Conservation (phyloP, 441 rosid genomes). For the Capsella rubella region DNA sequence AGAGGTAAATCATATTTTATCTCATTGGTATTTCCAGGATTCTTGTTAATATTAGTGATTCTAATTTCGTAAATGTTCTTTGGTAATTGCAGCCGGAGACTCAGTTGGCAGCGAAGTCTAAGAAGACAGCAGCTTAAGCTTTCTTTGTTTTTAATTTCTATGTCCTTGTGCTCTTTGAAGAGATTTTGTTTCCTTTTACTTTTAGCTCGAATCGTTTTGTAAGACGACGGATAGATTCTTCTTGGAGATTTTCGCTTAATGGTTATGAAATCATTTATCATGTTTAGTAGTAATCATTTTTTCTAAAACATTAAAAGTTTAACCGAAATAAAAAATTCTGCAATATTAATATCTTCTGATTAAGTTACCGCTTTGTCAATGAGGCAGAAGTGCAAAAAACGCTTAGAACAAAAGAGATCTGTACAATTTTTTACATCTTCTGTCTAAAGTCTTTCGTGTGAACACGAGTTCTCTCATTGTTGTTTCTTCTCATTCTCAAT, state of each 20-base stretch:
- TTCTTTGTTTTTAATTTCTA: slow-evolving; percentile 22
- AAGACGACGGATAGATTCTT: slow-evolving; percentile 33
- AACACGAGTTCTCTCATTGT: neutral
- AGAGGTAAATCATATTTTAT: slow-evolving; percentile 61
- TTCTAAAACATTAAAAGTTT: neutral
- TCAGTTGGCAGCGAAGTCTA: slow-evolving; percentile 44
- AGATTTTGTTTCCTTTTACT: slow-evolving; percentile 26
- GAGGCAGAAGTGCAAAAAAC: neutral
- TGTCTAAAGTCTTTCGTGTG: neutral
- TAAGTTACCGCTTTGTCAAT: neutral
- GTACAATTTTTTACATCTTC: neutral
- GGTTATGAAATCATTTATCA: neutral
- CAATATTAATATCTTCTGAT: neutral
- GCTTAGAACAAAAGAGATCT: neutral
- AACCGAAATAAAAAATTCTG: neutral
- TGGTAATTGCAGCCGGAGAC: slow-evolving; percentile 38
- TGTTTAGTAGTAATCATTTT: neutral
- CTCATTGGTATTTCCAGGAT: neutral
- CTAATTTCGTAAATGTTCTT: slow-evolving; percentile 34
- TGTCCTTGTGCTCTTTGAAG: slow-evolving; percentile 27
- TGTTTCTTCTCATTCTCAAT: slow-evolving; percentile 54
- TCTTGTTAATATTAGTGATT: neutral
- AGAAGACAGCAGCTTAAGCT: slow-evolving; percentile 43
- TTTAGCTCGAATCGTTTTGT: slow-evolving; percentile 6
- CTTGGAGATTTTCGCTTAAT: neutral